phyloP scores from a whole-genome alignment of 345 rosid genomes.

The thale cress (Arabidopsis thaliana) region DNA sequence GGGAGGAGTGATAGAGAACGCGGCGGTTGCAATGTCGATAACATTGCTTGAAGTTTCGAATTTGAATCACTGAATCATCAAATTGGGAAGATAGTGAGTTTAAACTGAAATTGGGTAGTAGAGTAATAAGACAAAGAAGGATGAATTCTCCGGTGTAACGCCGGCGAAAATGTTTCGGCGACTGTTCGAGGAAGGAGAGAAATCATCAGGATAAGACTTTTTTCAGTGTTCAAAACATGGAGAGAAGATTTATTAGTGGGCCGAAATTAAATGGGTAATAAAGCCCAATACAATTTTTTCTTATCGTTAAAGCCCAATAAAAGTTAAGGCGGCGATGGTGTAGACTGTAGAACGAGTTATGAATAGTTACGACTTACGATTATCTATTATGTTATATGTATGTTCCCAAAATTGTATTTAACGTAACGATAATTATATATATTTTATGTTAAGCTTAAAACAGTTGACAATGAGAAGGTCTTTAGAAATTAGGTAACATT shows the following conservation, averaged over 20 bases:
- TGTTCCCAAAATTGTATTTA: too few species aligned
- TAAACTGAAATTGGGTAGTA: background rate
- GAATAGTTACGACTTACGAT: too few species aligned
- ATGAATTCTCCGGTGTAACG: background rate
- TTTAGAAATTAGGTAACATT: too few species aligned
- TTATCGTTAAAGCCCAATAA: too few species aligned
- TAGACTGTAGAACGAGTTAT: too few species aligned
- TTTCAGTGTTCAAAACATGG: background rate
- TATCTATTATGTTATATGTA: too few species aligned
- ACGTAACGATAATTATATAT: too few species aligned
- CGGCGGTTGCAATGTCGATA: constrained; percentile 58
- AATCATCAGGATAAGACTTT: constrained; percentile 21
- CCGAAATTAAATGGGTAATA: background rate
- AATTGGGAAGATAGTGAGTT: background rate
- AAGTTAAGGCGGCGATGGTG: too few species aligned
- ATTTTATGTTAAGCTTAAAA: too few species aligned
- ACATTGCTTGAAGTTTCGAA: constrained; percentile 36
- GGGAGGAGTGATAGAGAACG: constrained; percentile 59
- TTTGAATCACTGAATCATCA: background rate
- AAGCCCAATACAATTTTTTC: too few species aligned
- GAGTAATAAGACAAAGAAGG: background rate
- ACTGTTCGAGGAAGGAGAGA: background rate
- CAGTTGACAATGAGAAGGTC: too few species aligned
- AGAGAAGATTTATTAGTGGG: background rate
- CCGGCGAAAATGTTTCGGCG: constrained; percentile 24